Conservation (phyloP, 768 basidiomycete genomes). For the Phanerochaete sordida region DNA sequence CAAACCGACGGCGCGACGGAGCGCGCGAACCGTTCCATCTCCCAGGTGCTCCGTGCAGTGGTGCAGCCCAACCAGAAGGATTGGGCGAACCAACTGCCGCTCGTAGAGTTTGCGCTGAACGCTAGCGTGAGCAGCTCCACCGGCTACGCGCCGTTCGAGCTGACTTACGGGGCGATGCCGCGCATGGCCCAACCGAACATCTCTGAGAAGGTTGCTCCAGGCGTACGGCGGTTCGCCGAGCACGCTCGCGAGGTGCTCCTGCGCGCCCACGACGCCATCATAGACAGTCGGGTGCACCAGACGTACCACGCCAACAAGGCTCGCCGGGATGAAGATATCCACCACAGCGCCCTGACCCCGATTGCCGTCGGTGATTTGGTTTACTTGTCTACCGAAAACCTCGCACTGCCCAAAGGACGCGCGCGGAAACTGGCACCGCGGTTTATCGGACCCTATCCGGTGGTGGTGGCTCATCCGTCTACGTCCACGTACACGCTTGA, state of each 20-base stretch:
- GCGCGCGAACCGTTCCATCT: constrained; percentile 11
- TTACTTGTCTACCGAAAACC: constrained; percentile 35
- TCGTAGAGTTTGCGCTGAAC: constrained; percentile 39
- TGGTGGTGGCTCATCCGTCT: constrained; percentile 15
- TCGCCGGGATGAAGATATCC: too few species aligned
- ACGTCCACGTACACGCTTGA: constrained; percentile 28
- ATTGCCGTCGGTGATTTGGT: constrained; percentile 25
- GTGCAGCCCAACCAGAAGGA: constrained; percentile 19
- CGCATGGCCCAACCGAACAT: too few species aligned
- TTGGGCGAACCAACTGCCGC: constrained; percentile 28
- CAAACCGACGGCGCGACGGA: constrained; percentile 28
- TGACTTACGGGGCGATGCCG: constrained; percentile 16
- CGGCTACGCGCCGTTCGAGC: constrained; percentile 30
- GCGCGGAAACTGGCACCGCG: constrained; percentile 34
- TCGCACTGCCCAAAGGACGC: constrained; percentile 30
- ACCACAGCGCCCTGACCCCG: too few species aligned
- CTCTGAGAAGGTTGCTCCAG: too few species aligned
- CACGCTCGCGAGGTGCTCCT: constrained; percentile 15
- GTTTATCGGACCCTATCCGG: constrained; percentile 36
- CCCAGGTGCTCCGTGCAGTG: constrained; percentile 10
- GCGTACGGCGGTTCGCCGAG: constrained; percentile 25
- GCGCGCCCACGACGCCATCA: constrained; percentile 33
- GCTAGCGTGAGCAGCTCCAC: constrained; percentile 27
- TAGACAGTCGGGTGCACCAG: constrained; percentile 28
- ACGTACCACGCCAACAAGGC: constrained; percentile 27